Evolutionary conservation across 129 eudicot species (phyloP).

Genomic region (Artemisia annua): DNA sequence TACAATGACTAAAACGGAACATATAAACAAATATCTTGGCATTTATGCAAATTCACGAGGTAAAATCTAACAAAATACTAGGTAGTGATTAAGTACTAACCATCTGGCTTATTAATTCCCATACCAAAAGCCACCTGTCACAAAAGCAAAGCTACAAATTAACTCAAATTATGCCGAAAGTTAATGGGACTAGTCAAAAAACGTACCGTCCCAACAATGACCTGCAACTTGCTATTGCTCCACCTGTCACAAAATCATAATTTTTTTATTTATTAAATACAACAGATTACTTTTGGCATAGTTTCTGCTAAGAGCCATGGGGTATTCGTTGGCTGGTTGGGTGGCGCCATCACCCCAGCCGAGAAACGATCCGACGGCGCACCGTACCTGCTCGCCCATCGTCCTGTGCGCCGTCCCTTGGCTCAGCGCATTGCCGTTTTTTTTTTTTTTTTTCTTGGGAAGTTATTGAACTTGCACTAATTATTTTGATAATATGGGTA

Average conservation of each 20-base stretch:
- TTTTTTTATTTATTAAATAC: not conserved
- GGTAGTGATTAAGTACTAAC: constrained; percentile 43
- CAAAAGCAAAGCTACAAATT: constrained; percentile 9
- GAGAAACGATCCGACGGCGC: too few species aligned
- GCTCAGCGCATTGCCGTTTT: too few species aligned
- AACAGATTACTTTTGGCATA: not conserved
- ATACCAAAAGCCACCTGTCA: constrained; percentile 97
- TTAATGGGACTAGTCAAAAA: not conserved
- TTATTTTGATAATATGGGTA: too few species aligned
- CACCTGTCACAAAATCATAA: constrained; percentile 50
- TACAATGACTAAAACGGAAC: too few species aligned
- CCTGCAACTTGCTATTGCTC: constrained; percentile 94
- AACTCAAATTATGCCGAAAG: not conserved
- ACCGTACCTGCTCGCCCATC: too few species aligned
- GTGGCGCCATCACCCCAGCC: too few species aligned
- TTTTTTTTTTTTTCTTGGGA: too few species aligned
- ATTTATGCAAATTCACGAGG: not conserved
- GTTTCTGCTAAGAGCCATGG: too few species aligned
- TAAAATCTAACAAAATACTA: not conserved
- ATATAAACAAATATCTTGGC: too few species aligned
- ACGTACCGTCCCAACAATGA: constrained; percentile 96
- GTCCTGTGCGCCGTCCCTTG: too few species aligned
- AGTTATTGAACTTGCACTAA: too few species aligned
- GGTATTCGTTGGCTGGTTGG: too few species aligned
- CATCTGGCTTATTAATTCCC: constrained; percentile 99